phyloP scores from a whole-genome alignment of 169 alveolate genomes.

The Cryptosporidium andersoni region DNA sequence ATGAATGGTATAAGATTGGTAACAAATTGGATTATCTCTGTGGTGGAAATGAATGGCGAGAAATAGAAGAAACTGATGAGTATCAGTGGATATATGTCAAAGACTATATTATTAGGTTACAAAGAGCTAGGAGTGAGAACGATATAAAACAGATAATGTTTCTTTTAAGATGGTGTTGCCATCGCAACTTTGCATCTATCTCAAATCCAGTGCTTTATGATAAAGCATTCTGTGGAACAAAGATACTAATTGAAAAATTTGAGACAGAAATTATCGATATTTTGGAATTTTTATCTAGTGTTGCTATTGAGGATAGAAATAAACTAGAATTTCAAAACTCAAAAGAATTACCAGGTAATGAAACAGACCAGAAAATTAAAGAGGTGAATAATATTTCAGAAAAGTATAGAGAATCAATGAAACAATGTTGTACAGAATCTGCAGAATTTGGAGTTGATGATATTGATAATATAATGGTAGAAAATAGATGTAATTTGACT shows the following conservation, averaged over 20 bases:
- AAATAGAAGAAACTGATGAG: constrained; percentile 57
- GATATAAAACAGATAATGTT: constrained; percentile 36
- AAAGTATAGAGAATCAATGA: no score
- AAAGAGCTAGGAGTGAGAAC: constrained; percentile 30
- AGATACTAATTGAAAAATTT: constrained; percentile 51
- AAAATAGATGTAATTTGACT: no score
- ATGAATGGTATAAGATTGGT: constrained; percentile 69
- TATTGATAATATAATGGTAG: no score
- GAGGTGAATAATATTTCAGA: no score
- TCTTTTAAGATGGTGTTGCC: constrained; percentile 60
- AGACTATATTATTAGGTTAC: constrained; percentile 30
- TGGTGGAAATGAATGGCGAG: constrained; percentile 68
- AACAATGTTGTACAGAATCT: no score
- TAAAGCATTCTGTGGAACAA: constrained; percentile 68
- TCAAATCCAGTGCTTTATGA: constrained; percentile 36
- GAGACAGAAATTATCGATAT: constrained; percentile 47
- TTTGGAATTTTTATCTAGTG: constrained; percentile 9
- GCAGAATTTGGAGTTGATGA: no score
- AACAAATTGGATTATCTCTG: constrained; percentile 40
- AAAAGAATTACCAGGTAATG: no score
- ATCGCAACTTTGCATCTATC: constrained; percentile 69
- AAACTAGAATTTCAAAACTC: no score
- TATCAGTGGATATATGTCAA: constrained; percentile 59
- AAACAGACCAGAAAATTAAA: no score
- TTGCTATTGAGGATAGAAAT: no score